Percentiles rank a stretch among this genome's conserved stretches.
Evolutionary conservation across 2,329 filamentous ascomycete genomes (phyloP).

Genomic region (Ophiostoma sp.): DNA sequence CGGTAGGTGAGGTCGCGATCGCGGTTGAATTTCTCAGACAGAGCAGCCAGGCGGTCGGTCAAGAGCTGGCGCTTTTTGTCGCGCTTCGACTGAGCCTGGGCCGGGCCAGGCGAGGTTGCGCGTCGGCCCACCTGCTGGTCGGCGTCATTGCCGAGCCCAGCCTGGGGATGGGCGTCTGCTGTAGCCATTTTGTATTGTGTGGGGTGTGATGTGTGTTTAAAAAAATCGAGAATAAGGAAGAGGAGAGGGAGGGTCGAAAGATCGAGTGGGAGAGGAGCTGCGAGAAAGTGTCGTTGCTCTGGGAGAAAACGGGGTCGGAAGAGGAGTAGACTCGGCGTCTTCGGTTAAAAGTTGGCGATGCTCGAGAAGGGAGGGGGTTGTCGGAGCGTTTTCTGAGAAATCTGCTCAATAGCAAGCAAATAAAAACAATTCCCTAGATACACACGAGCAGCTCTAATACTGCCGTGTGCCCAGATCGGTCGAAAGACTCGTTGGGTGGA

Average conservation of each 20-base stretch:
- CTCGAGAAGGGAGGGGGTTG: not conserved
- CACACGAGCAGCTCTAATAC: not conserved
- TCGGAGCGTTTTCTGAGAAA: not conserved
- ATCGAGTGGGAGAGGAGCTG: not conserved
- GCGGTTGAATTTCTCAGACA: conserved; percentile 74
- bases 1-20: conserved; percentile 84
- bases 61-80: conserved; percentile 86
- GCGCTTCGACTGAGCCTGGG: conserved; percentile 71
- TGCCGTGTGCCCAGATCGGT: not conserved
- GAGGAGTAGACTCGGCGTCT: conserved; percentile 6
- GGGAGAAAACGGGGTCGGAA: not conserved
- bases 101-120: conserved; percentile 38
- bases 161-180: conserved; percentile 22
- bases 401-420: not conserved
- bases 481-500: not conserved
- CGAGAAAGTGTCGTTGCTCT: not conserved
- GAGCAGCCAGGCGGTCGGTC: conserved; percentile 72
- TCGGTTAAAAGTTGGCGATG: conserved; percentile 10
- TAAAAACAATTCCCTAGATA: not conserved
- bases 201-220: not conserved
- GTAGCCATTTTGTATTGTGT: conserved; percentile 22
- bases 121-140: conserved; percentile 34
- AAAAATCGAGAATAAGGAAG: not conserved
- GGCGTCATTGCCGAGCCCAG: conserved; percentile 22
- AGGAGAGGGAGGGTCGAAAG: not conserved